Conservation (phyloP, 2,329 filamentous ascomycete genomes). For the Apiospora rasikravindrae region DNA sequence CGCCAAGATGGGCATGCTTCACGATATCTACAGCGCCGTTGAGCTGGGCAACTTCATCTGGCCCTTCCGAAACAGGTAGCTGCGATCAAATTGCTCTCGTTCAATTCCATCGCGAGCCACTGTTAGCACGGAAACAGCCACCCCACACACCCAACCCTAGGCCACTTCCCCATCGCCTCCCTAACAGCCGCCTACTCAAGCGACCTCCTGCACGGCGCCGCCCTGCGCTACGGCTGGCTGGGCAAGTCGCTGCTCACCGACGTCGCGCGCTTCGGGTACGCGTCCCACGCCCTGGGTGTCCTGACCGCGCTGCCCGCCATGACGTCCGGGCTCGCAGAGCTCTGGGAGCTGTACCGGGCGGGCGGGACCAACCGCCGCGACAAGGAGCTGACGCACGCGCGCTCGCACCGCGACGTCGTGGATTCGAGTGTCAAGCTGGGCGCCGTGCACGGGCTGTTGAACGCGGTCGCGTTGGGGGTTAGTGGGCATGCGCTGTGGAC, state of each 20-base stretch:
- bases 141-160: no score
- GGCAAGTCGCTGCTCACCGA: background rate
- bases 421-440: slow-evolving; percentile 12
- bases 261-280: slow-evolving; percentile 15
- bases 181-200: no score
- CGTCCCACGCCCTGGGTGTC: background rate
- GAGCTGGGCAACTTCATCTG: no score
- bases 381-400: slow-evolving; percentile 18
- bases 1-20: no score
- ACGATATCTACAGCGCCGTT: no score
- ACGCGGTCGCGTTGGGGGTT: slow-evolving; percentile 11
- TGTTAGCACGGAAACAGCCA: no score
- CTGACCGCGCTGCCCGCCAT: slow-evolving; percentile 6
- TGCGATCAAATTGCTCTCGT: no score
- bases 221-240: no score
- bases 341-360: slow-evolving; percentile 10
- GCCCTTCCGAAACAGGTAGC: no score
- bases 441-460: slow-evolving; percentile 10
- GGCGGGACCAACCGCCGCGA: slow-evolving; percentile 11
- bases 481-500: background rate
- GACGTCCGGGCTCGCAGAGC: slow-evolving; percentile 15
- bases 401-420: slow-evolving; percentile 4
- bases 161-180: no score
- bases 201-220: no score
- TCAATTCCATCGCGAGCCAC: no score